Evolutionary conservation across 2,329 filamentous ascomycete species (phyloP).

Genomic region (Davidsoniella eucalypti): DNA sequence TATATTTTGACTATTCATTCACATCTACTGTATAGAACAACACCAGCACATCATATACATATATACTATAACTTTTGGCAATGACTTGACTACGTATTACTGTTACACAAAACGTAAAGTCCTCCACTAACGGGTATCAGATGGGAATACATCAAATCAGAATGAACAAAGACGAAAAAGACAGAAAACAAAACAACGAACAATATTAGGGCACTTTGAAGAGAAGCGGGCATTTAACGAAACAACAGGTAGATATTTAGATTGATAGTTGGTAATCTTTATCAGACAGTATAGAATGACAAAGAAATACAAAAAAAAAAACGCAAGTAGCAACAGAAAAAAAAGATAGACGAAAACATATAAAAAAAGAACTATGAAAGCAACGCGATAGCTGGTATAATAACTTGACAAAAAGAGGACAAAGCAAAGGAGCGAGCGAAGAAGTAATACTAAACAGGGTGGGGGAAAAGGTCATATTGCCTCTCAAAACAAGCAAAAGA

Average conservation of each 20-base stretch:
- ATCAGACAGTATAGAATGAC: not conserved
- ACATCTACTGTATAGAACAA: too few species aligned
- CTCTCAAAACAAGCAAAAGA: not conserved
- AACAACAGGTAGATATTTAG: too few species aligned
- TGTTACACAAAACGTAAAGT: too few species aligned
- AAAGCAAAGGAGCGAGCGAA: not conserved
- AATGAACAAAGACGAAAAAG: not conserved
- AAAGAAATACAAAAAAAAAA: slow-evolving; percentile 12
- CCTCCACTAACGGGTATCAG: too few species aligned
- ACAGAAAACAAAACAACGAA: too few species aligned
- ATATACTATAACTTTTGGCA: too few species aligned
- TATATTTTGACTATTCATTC: too few species aligned
- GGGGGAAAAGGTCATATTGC: not conserved
- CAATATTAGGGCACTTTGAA: not conserved
- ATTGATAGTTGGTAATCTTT: not conserved
- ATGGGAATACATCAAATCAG: too few species aligned
- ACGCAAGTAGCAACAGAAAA: slow-evolving; percentile 17
- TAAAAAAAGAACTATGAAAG: slow-evolving; percentile 16
- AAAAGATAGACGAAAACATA: slow-evolving; percentile 15
- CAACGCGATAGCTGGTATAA: slow-evolving; percentile 13
- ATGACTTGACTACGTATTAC: too few species aligned
- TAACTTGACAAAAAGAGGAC: slow-evolving; percentile 3
- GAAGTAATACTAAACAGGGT: not conserved
- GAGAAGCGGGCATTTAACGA: too few species aligned
- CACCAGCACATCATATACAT: too few species aligned